Evolutionary conservation across 352 stramenopile genomes (phyloP).

Genomic region (Globisporangium cystogenes): DNA sequence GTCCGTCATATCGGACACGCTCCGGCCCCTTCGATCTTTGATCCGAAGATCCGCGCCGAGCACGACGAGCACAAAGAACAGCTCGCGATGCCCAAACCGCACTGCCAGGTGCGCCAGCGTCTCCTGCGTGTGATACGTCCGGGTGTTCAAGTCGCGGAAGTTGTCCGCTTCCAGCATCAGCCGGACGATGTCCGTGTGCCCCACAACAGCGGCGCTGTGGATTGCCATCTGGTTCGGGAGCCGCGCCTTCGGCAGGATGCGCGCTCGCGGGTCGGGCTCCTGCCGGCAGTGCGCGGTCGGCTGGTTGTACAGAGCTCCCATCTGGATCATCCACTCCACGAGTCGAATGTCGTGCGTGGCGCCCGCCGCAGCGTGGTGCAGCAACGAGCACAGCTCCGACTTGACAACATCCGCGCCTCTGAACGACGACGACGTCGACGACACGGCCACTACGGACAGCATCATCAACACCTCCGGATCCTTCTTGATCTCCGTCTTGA

Average conservation of each 20-base stretch:
- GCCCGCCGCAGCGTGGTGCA: slow-evolving; percentile 25
- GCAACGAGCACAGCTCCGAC: slow-evolving; percentile 2
- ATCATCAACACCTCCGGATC: neutral
- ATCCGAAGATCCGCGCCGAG: slow-evolving; percentile 17
- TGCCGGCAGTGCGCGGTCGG: slow-evolving; percentile 12
- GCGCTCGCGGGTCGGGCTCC: slow-evolving; percentile 4
- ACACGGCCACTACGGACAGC: neutral
- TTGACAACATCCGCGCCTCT: neutral
- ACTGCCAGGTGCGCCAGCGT: slow-evolving; percentile 22
- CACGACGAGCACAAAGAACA: slow-evolving; percentile 11
- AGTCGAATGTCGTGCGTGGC: slow-evolving; percentile 18
- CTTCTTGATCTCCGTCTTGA: slow-evolving; percentile 10
- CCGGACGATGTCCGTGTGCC: slow-evolving; percentile 14
- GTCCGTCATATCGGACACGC: slow-evolving; percentile 16
- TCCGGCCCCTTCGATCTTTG: slow-evolving; percentile 13
- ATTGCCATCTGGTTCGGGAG: slow-evolving; percentile 17
- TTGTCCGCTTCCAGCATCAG: slow-evolving; percentile 23
- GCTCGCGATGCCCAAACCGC: slow-evolving; percentile 12
- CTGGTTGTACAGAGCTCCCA: slow-evolving; percentile 17
- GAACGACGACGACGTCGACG: neutral
- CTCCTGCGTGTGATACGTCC: slow-evolving; percentile 21
- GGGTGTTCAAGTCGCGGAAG: slow-evolving; percentile 21
- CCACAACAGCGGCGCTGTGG: slow-evolving; percentile 17
- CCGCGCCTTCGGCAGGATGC: neutral
- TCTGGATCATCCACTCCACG: slow-evolving; percentile 35